A percentile compares a stretch with the other conserved stretches of the same genome.
Evolutionary conservation across 257 asterid species (phyloP).

Genomic region (Gentiana dahurica): DNA sequence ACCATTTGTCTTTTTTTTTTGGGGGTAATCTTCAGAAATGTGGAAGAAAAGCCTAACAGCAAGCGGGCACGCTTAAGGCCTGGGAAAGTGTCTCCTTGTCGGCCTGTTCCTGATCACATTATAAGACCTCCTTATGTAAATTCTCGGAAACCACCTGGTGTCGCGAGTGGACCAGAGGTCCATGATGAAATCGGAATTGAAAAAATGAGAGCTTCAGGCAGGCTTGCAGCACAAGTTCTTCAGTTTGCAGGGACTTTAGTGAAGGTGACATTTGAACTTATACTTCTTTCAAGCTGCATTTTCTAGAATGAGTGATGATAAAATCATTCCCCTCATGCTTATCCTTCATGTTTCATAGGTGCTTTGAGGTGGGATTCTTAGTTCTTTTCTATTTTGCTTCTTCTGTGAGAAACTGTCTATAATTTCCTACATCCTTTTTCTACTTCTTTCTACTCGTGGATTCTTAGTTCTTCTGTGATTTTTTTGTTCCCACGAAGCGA

Average conservation of each 20-base stretch:
- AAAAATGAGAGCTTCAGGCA: conserved; percentile 95
- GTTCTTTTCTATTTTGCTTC: no score
- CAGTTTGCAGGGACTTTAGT: conserved; percentile 88
- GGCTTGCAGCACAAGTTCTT: conserved; percentile 95
- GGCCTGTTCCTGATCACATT: conserved; percentile 77
- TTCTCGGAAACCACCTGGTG: conserved; percentile 69
- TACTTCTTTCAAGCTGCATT: background rate
- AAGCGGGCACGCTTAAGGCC: conserved; percentile 56
- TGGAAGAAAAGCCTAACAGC: conserved; percentile 38
- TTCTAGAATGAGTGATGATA: no score
- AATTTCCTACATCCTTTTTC: no score
- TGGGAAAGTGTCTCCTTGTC: conserved; percentile 69
- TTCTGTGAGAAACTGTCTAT: no score
- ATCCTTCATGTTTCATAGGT: no score
- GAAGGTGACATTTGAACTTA: conserved; percentile 42
- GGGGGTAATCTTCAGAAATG: conserved; percentile 24
- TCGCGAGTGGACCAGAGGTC: conserved; percentile 57
- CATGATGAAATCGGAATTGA: conserved; percentile 79
- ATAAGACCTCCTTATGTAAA: conserved; percentile 72
- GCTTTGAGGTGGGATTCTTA: no score
- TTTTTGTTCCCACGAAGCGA: no score
- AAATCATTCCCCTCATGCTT: no score
- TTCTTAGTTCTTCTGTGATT: no score
- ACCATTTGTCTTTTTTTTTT: background rate
- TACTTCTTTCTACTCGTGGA: no score